phyloP scores from a whole-genome alignment of 2,329 filamentous ascomycete species.

The Sporothrix euskadiensis region DNA sequence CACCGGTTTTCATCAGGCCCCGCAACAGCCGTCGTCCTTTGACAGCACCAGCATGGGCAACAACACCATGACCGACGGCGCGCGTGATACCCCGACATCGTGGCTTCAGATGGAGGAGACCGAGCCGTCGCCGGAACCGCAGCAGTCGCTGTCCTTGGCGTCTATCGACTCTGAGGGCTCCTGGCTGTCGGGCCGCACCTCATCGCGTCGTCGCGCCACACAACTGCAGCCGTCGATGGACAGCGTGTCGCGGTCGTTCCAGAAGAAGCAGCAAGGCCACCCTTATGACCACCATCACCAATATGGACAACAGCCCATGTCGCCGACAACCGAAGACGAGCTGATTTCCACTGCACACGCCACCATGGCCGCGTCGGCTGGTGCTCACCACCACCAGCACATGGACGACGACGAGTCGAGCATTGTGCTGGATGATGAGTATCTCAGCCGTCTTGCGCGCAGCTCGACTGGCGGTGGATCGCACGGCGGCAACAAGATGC shows the following conservation, averaged over 20 bases:
- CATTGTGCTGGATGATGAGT: conserved; percentile 68
- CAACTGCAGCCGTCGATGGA: conserved; percentile 52
- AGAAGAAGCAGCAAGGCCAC: conserved; percentile 44
- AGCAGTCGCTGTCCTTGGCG: conserved; percentile 82
- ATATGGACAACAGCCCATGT: conserved; percentile 40
- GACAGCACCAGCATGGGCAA: conserved; percentile 25
- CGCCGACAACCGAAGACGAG: conserved; percentile 31
- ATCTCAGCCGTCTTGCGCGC: conserved; percentile 58
- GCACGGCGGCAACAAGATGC: conserved; percentile 32
- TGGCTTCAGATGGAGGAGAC: conserved; percentile 42
- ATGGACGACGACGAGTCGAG: conserved; percentile 65
- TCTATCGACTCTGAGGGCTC: conserved; percentile 95
- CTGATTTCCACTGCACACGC: neutral
- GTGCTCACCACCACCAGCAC: conserved; percentile 26
- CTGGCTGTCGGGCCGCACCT: conserved; percentile 79
- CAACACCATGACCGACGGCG: conserved; percentile 37
- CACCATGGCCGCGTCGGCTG: neutral
- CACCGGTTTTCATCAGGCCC: conserved; percentile 36
- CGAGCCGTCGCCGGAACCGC: conserved; percentile 56
- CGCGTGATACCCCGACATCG: conserved; percentile 49
- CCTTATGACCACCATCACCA: conserved; percentile 49
- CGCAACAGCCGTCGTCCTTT: conserved; percentile 13
- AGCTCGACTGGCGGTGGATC: conserved; percentile 31
- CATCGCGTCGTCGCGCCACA: conserved; percentile 46
- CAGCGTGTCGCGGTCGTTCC: conserved; percentile 49